Evolutionary conservation across 805 yeast genomes (phyloP).

Genomic region (Ogataea nitratoaversa): DNA sequence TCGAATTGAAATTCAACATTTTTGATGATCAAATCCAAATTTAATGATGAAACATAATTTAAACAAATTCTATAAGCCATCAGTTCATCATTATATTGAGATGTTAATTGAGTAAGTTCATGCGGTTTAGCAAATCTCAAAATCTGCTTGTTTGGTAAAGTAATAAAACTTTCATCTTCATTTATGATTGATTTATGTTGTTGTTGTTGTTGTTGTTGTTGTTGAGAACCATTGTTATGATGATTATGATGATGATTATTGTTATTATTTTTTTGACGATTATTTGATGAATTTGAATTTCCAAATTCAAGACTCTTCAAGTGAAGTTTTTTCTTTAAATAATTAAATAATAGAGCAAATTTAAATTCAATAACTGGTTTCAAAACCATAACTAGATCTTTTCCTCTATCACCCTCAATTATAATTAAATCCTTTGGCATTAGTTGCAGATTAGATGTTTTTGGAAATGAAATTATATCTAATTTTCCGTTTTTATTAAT

Average conservation of each 20-base stretch:
- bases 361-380: slow-evolving; percentile 61
- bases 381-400: slow-evolving; percentile 68
- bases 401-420: slow-evolving; percentile 82
- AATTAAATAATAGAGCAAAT: slow-evolving; percentile 67
- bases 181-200: slow-evolving; percentile 36
- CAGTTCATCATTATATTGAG: slow-evolving; percentile 66
- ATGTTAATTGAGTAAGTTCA: slow-evolving; percentile 58
- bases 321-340: slow-evolving; percentile 70
- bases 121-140: slow-evolving; percentile 70
- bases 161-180: slow-evolving; percentile 55
- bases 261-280: slow-evolving; percentile 20
- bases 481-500: slow-evolving; percentile 41
- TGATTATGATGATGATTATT: no score
- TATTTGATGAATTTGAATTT: slow-evolving; percentile 21
- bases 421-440: slow-evolving; percentile 64
- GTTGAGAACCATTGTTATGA: slow-evolving; percentile 11
- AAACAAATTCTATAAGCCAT: slow-evolving; percentile 66
- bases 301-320: slow-evolving; percentile 44
- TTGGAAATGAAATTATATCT: slow-evolving; percentile 66
- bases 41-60: slow-evolving; percentile 35
- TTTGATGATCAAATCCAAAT: slow-evolving; percentile 53
- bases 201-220: slow-evolving; percentile 9
- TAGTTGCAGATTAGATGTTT: slow-evolving; percentile 55
- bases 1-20: slow-evolving; percentile 83
- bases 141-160: slow-evolving; percentile 75